Evolutionary conservation across 176 grass and related monocot genomes (phyloP).

Genomic region (Panicum miliaceum): DNA sequence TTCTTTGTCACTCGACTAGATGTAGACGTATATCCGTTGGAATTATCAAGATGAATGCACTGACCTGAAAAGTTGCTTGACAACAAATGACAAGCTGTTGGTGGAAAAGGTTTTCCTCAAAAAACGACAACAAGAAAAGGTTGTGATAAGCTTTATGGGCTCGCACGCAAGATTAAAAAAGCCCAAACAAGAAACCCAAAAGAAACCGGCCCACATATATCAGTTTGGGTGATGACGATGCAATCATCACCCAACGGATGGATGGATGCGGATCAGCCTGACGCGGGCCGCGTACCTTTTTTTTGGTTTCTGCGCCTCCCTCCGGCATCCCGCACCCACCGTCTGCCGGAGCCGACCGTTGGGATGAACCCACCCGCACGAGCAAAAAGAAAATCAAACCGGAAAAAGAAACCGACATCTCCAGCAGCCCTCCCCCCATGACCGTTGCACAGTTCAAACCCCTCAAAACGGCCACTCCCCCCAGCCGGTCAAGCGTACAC

Average conservation of each 20-base stretch:
- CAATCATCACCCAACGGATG: background rate
- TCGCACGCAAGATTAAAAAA: background rate
- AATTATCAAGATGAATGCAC: background rate
- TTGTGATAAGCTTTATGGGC: background rate
- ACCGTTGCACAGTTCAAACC: constrained; percentile 72
- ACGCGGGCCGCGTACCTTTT: constrained; percentile 30
- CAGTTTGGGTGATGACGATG: background rate
- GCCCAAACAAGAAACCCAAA: background rate
- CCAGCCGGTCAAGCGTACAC: constrained; percentile 2
- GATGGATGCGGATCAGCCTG: background rate
- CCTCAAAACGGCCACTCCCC: constrained; percentile 32
- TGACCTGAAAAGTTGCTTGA: background rate
- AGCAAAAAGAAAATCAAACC: constrained; percentile 10
- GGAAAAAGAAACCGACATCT: constrained; percentile 37
- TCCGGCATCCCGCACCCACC: background rate
- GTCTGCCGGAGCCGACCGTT: constrained; percentile 54
- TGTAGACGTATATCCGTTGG: background rate
- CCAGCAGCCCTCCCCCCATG: constrained; percentile 24
- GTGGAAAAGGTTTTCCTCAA: background rate
- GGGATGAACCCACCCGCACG: constrained; percentile 22
- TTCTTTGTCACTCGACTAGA: background rate
- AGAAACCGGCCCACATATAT: background rate
- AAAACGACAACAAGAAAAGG: background rate
- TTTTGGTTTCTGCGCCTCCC: constrained; percentile 22
- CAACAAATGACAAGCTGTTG: background rate